These are phyloP conservation scores for Maudiozyma humilis DNA, from an alignment of 1,139 yeast species.

Conservation along the genomic window DNA sequence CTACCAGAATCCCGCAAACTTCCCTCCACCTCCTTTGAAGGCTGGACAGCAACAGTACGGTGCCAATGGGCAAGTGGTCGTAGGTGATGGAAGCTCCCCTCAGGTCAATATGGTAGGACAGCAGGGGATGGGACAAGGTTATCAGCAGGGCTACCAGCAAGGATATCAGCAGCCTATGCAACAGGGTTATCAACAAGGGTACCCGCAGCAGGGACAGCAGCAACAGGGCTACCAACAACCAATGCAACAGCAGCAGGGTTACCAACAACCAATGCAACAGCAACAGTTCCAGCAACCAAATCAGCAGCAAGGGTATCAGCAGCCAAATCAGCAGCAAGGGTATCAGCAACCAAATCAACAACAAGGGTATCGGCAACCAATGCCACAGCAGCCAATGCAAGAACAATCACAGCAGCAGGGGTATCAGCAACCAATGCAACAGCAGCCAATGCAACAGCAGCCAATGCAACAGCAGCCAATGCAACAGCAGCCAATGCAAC, in stretches of 20 bases:
- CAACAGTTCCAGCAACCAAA: constrained; percentile 7
- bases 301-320: constrained; percentile 9
- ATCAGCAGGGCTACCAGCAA: constrained; percentile 2
- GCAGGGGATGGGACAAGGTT: constrained; percentile 2
- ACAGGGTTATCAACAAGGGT: no score
- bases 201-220: constrained; percentile 12
- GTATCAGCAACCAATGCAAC: constrained; percentile 9
- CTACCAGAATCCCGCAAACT: constrained; percentile 35
- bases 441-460: constrained; percentile 8
- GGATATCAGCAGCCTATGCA: constrained; percentile 1
- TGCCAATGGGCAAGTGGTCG: constrained; percentile 16
- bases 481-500: constrained; percentile 5
- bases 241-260: constrained; percentile 8
- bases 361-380: constrained; percentile 8
- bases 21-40: constrained; percentile 51
- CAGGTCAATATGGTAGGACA: neutral
- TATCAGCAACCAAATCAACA: no score
- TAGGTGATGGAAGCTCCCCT: constrained; percentile 7
- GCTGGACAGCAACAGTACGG: constrained; percentile 33
- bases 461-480: constrained; percentile 6
- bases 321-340: constrained; percentile 7
- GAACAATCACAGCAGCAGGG: constrained; percentile 9
- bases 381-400: no score
- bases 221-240: constrained; percentile 7
- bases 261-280: constrained; percentile 4